phyloP scores from a whole-genome alignment of 805 yeast species.

The Wickerhamomyces silvicola region DNA sequence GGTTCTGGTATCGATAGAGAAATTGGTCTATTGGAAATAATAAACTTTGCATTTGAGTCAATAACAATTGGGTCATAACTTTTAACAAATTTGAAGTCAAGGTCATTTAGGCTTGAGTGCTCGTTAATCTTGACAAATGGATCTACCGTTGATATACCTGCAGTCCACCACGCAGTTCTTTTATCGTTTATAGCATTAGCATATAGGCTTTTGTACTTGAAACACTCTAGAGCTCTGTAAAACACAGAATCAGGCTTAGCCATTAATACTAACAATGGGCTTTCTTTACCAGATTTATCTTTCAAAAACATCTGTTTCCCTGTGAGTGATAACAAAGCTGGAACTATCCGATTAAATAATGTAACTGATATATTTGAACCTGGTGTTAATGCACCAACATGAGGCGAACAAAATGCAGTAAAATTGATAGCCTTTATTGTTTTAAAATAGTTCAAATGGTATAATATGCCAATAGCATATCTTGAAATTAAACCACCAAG shows the following conservation, averaged over 20 bases:
- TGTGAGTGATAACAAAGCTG: constrained; percentile 59
- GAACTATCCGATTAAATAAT: constrained; percentile 57
- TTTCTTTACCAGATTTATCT: constrained; percentile 30
- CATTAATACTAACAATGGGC: constrained; percentile 62
- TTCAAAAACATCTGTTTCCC: constrained; percentile 69
- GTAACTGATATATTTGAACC: constrained; percentile 43
- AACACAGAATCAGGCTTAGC: constrained; percentile 57
- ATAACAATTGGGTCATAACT: constrained; percentile 54
- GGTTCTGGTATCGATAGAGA: constrained; percentile 1
- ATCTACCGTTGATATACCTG: constrained; percentile 59
- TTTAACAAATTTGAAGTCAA: constrained; percentile 36
- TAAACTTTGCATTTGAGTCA: constrained; percentile 42
- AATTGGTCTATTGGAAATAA: constrained; percentile 18
- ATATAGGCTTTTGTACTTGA: constrained; percentile 51
- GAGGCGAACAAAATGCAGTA: constrained; percentile 63
- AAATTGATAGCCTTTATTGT: constrained; percentile 50
- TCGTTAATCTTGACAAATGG: constrained; percentile 44
- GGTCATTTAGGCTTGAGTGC: constrained; percentile 35
- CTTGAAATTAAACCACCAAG: constrained; percentile 79
- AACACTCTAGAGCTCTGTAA: constrained; percentile 45
- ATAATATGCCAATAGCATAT: constrained; percentile 67
- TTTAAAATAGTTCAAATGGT: constrained; percentile 46
- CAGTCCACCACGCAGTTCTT: constrained; percentile 78
- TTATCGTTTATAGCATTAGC: constrained; percentile 77
- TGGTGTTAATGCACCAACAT: constrained; percentile 61